A percentile compares a stretch with the other conserved stretches of the same genome.
phyloP scores from a whole-genome alignment of 768 basidiomycete genomes.

The Paxillus rubicundulus region DNA sequence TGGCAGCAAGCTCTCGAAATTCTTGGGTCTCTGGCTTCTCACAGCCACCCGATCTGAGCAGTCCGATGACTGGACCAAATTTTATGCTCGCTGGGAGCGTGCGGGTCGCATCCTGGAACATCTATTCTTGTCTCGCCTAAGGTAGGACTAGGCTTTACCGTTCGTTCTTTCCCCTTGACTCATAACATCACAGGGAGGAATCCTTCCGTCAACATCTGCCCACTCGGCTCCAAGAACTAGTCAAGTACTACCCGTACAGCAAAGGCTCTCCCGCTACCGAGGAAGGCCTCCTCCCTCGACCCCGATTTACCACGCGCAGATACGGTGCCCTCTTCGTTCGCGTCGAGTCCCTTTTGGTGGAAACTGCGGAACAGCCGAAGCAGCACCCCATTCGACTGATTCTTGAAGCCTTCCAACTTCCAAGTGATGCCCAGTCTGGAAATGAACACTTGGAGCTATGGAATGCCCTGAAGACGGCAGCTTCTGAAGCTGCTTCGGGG shows the following conservation, averaged over 20 bases:
- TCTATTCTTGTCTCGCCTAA: slow-evolving; percentile 67
- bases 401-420: slow-evolving; percentile 55
- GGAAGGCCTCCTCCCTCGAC: slow-evolving; percentile 52
- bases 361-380: slow-evolving; percentile 33
- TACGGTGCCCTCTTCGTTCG: slow-evolving; percentile 67
- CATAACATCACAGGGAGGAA: slow-evolving; percentile 49
- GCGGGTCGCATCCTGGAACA: slow-evolving; percentile 74
- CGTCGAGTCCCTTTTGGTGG: slow-evolving; percentile 53
- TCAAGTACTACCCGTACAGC: slow-evolving; percentile 65
- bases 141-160: slow-evolving; percentile 40
- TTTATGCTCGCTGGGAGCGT: slow-evolving; percentile 75
- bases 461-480: slow-evolving; percentile 49
- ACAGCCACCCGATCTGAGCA: slow-evolving; percentile 44
- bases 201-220: slow-evolving; percentile 56
- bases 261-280: slow-evolving; percentile 30
- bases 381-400: slow-evolving; percentile 61
- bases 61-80: slow-evolving; percentile 58
- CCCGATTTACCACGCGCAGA: slow-evolving; percentile 65
- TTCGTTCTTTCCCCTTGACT: neutral
- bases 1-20: slow-evolving; percentile 73
- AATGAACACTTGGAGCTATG: slow-evolving; percentile 46
- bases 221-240: slow-evolving; percentile 65
- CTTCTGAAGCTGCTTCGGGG: slow-evolving; percentile 30
- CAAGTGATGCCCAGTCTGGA: slow-evolving; percentile 31
- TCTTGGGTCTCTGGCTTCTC: slow-evolving; percentile 73